Evolutionary conservation across 495 filamentous ascomycete genomes (phyloP).

Genomic region (Podospora pseudocomata): DNA sequence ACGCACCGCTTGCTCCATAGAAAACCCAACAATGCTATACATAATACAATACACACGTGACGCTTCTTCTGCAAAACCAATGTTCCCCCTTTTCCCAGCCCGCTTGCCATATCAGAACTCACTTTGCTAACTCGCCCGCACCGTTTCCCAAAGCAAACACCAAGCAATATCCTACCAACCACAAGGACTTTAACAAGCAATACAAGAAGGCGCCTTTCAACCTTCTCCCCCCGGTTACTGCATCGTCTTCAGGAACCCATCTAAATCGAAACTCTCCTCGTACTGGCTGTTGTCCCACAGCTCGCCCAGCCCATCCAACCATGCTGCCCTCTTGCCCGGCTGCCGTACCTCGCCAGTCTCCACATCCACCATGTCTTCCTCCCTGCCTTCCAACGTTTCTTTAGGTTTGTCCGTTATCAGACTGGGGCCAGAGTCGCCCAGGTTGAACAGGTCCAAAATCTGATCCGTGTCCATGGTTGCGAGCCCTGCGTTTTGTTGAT

Average conservation of each 20-base stretch:
- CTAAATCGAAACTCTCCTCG: constrained; percentile 93
- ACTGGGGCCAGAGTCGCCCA: constrained; percentile 71
- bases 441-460: constrained; percentile 92
- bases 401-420: constrained; percentile 55
- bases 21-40: background rate
- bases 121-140: background rate
- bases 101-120: background rate
- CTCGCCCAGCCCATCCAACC: constrained; percentile 89
- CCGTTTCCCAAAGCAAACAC: background rate
- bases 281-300: constrained; percentile 96
- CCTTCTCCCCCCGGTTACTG: constrained; percentile 39
- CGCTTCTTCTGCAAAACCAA: background rate
- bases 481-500: constrained; percentile 95
- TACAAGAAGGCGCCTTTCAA: constrained; percentile 6
- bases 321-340: constrained; percentile 91
- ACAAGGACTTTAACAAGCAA: background rate
- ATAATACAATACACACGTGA: background rate
- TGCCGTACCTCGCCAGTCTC: constrained; percentile 87
- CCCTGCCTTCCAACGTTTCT: constrained; percentile 56
- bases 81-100: background rate
- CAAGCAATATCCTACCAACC: background rate
- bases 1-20: background rate
- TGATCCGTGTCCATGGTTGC: constrained; percentile 96
- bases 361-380: constrained; percentile 91
- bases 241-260: constrained; percentile 89